These are phyloP conservation scores for Pythium aristosporum DNA, from an alignment of 352 stramenopile species.

Conservation along the genomic window DNA sequence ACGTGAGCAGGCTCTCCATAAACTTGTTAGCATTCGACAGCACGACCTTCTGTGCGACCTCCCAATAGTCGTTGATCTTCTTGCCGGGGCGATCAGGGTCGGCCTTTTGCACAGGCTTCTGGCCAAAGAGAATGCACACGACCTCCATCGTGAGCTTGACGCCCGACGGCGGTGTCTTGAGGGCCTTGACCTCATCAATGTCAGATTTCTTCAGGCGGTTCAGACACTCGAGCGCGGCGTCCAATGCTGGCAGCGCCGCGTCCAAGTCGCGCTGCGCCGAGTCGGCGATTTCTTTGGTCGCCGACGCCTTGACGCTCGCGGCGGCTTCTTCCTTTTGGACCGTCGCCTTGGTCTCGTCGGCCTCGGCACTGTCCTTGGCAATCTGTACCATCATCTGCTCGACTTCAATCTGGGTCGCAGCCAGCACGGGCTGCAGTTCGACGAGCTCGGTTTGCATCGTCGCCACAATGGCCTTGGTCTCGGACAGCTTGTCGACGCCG, in stretches of 20 bases:
- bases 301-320: slow-evolving; percentile 81
- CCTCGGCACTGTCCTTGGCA: slow-evolving; percentile 86
- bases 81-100: slow-evolving; percentile 88
- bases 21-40: slow-evolving; percentile 93
- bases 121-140: slow-evolving; percentile 88
- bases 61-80: slow-evolving; percentile 92
- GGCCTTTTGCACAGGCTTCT: slow-evolving; percentile 87
- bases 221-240: slow-evolving; percentile 85
- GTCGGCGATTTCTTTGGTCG: slow-evolving; percentile 89
- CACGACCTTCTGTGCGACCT: slow-evolving; percentile 87
- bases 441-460: slow-evolving; percentile 86
- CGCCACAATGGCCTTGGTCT: slow-evolving; percentile 77
- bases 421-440: slow-evolving; percentile 78
- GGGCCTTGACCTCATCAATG: slow-evolving; percentile 91
- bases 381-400: slow-evolving; percentile 92
- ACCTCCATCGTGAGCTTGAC: slow-evolving; percentile 94
- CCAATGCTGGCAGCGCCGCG: slow-evolving; percentile 81
- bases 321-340: slow-evolving; percentile 89
- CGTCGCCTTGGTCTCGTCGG: slow-evolving; percentile 82
- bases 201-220: slow-evolving; percentile 91
- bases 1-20: slow-evolving; percentile 85
- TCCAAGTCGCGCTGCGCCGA: slow-evolving; percentile 88
- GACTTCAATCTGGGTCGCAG: slow-evolving; percentile 76
- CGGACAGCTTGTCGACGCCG: slow-evolving; percentile 83
- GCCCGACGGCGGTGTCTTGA: slow-evolving; percentile 88